A percentile compares a stretch with the other conserved stretches of the same genome.
Conservation (phyloP, 306 rosid genomes). For the Neltuma alba region DNA sequence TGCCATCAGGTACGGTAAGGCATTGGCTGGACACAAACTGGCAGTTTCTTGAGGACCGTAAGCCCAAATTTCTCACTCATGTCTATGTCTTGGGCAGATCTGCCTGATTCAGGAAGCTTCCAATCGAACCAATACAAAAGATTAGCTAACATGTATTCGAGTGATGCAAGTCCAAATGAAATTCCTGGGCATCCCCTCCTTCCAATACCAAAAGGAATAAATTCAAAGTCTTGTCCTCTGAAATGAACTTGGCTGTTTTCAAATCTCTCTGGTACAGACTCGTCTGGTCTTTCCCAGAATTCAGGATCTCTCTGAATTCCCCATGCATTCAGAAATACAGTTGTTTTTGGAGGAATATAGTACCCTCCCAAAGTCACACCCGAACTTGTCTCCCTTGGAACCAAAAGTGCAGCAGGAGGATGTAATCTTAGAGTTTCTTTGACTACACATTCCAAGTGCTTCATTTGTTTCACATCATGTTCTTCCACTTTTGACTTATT, state of each 20-base stretch:
- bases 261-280: slow-evolving; percentile 10
- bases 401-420: slow-evolving; percentile 42
- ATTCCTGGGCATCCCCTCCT: slow-evolving; percentile 19
- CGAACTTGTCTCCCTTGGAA: slow-evolving; percentile 39
- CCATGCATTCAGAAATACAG: slow-evolving; percentile 41
- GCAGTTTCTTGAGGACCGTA: slow-evolving; percentile 32
- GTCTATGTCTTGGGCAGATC: slow-evolving; percentile 23
- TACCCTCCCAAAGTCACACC: slow-evolving; percentile 42
- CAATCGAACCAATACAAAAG: slow-evolving; percentile 41
- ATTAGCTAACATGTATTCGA: background rate
- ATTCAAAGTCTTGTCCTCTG: background rate
- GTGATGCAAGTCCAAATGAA: background rate
- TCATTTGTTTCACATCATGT: slow-evolving; percentile 48
- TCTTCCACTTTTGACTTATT: slow-evolving; percentile 40
- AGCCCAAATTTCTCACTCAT: slow-evolving; percentile 34
- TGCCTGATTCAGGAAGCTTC: slow-evolving; percentile 34
- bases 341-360: slow-evolving; percentile 41
- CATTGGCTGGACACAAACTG: slow-evolving; percentile 36
- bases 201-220: background rate
- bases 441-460: slow-evolving; percentile 46
- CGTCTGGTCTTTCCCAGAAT: slow-evolving; percentile 7
- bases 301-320: slow-evolving; percentile 18
- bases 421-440: slow-evolving; percentile 61
- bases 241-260: background rate
- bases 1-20: background rate